phyloP scores from a whole-genome alignment of 2,329 filamentous ascomycete species.

The Pseudogymnoascus sp. region DNA sequence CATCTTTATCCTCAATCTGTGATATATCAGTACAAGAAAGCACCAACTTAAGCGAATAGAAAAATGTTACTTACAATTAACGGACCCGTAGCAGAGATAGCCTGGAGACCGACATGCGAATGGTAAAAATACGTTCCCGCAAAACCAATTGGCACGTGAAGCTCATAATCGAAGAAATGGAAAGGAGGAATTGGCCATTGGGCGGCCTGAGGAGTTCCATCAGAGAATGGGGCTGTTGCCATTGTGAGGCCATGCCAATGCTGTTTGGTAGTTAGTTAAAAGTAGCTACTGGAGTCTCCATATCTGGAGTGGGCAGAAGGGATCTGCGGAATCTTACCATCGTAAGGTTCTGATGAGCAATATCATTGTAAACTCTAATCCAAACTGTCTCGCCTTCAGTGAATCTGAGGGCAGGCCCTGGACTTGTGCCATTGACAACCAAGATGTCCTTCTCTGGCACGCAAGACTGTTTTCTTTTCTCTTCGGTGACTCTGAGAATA shows the following conservation, averaged over 20 bases:
- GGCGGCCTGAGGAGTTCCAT: conserved; percentile 40
- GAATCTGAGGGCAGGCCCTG: conserved; percentile 37
- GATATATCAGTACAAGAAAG: neutral
- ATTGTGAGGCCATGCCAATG: conserved; percentile 48
- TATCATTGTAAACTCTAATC: conserved; percentile 47
- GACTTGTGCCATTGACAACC: conserved; percentile 40
- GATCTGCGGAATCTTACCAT: conserved; percentile 30
- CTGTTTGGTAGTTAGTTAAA: conserved; percentile 22
- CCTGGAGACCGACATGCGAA: conserved; percentile 45
- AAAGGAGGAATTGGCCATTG: conserved; percentile 46
- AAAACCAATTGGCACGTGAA: conserved; percentile 34
- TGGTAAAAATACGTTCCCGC: conserved; percentile 50
- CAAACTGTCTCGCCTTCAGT: conserved; percentile 36
- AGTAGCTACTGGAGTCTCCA: neutral
- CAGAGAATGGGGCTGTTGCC: conserved; percentile 40
- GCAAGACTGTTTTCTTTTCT: conserved; percentile 28
- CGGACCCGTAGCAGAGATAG: conserved; percentile 37
- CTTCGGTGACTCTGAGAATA: conserved; percentile 32
- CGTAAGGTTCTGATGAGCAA: conserved; percentile 39
- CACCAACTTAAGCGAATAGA: neutral
- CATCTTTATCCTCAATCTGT: conserved; percentile 22
- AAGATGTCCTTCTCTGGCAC: conserved; percentile 31
- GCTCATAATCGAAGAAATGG: conserved; percentile 49
- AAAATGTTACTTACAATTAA: conserved; percentile 33
- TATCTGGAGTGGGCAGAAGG: neutral